Evolutionary conservation across 1,139 yeast species (phyloP).

Genomic region (Hemisphaericaspora subhashii): DNA sequence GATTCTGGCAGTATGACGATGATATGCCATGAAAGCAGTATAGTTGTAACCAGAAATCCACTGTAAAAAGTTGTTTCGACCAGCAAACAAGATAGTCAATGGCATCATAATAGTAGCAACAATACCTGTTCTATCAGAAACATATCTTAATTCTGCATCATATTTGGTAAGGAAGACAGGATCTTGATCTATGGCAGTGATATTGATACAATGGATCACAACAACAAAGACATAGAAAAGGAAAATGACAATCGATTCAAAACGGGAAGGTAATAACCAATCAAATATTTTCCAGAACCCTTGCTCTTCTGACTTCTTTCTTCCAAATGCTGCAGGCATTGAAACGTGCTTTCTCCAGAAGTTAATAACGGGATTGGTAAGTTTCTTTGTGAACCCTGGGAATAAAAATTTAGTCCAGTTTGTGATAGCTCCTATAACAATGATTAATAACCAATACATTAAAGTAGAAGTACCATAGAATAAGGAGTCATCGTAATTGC

Average conservation of each 20-base stretch:
- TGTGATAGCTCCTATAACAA: slow-evolving; percentile 38
- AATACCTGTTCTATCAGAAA: slow-evolving; percentile 33
- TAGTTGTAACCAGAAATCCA: slow-evolving; percentile 39
- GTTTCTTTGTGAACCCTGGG: slow-evolving; percentile 24
- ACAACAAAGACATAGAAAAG: slow-evolving; percentile 48
- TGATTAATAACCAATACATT: neutral
- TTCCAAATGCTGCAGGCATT: slow-evolving; percentile 30
- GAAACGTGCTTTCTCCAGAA: slow-evolving; percentile 29
- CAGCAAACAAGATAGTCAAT: slow-evolving; percentile 36
- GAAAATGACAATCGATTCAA: slow-evolving; percentile 21
- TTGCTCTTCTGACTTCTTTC: slow-evolving; percentile 25
- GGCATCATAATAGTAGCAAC: slow-evolving; percentile 28
- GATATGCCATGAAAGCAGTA: slow-evolving; percentile 34
- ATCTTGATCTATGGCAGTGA: slow-evolving; percentile 22
- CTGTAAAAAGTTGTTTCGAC: slow-evolving; percentile 40
- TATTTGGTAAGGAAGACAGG: slow-evolving; percentile 22
- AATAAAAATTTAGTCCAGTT: slow-evolving; percentile 40
- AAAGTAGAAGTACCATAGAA: neutral
- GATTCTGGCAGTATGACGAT: slow-evolving; percentile 37
- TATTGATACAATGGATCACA: slow-evolving; percentile 30
- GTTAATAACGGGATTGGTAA: slow-evolving; percentile 25
- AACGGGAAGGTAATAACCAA: slow-evolving; percentile 28
- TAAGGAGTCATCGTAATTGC: neutral
- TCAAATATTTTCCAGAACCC: slow-evolving; percentile 21
- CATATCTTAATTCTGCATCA: slow-evolving; percentile 18